Evolutionary conservation across 768 basidiomycete genomes (phyloP), one percentile per base, ranked within the genome.

Genomic region (Suillus sp.): DNA sequence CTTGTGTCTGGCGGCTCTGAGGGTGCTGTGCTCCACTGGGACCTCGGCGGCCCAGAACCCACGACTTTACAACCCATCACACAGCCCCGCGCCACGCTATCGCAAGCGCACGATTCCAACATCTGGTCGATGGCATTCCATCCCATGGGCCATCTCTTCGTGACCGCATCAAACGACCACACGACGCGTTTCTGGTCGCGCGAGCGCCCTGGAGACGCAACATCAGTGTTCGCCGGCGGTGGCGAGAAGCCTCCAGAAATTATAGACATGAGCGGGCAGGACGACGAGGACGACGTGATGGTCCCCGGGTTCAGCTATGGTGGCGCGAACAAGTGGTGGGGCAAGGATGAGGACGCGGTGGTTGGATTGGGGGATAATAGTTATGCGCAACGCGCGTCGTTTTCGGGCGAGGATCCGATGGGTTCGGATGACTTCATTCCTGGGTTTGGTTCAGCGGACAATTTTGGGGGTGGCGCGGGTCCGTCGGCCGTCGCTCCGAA

Each of bases 121-220:
- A 93, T 99, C 65, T 99, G 96, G 93, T 88, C 93, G 0, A 85
- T 99, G 66, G 87, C 94, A 4, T 99, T 88, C 83, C 96, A 99
- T 77, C 96, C 96, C 0, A 86, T 99, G 18, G 96, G 97, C 0
- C 96, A 99, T 77, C 84, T 99, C 69, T 88, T 99, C 69, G 95
- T 90, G 65, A 90, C 87, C 65, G 97, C 91, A 11, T 92, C 92
- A n/a, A 99, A 97, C 79, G 97, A 99, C 80, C 94, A 96, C 78
- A 98, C 97, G 6, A 97, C 96, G 7, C 86, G 96, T n/a, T 99
- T 99, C 83, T 99, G 97, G 96, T 89, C 90, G 55, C 86, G 96
- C 69, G 93, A 95, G 72, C 84, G 93, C 3, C 93, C 93, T 0
- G 92, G 93, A n/a, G 92, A 93, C 68, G 81, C 83, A 1, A 81